These are phyloP conservation scores for Candida glucosophila DNA, from an alignment of 1,139 yeast species.

Conservation along the genomic window DNA sequence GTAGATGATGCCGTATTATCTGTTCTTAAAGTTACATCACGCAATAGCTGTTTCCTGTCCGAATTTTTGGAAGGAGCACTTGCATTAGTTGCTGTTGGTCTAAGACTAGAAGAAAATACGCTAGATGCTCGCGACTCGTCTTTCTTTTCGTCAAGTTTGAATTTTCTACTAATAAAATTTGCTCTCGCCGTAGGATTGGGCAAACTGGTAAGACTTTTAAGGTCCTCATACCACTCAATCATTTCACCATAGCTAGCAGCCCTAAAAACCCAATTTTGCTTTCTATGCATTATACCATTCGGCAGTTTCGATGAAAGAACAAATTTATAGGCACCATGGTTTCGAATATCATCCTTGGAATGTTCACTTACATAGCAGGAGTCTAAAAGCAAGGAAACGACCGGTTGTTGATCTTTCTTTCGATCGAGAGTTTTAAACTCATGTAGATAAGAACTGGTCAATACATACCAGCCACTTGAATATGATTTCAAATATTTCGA, in stretches of 20 bases:
- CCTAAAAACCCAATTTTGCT: conserved; percentile 90
- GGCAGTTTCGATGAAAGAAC: conserved; percentile 65
- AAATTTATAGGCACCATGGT: conserved; percentile 64
- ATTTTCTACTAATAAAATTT: conserved; percentile 13
- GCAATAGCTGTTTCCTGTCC: too few species aligned
- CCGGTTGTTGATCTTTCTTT: conserved; percentile 76
- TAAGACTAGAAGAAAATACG: conserved; percentile 17
- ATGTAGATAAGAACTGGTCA: conserved; percentile 82
- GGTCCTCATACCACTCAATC: conserved; percentile 79
- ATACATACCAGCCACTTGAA: conserved; percentile 83
- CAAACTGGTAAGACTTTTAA: conserved; percentile 54
- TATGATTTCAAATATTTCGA: conserved; percentile 87
- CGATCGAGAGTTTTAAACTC: conserved; percentile 84
- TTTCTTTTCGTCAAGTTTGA: conserved; percentile 7
- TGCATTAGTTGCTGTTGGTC: conserved; percentile 16
- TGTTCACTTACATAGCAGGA: conserved; percentile 81
- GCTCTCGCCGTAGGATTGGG: conserved; percentile 48
- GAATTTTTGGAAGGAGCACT: conserved; percentile 9
- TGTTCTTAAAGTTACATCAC: too few species aligned
- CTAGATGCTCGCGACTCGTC: conserved; percentile 28
- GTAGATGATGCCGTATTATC: too few species aligned
- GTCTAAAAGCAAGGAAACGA: conserved; percentile 74
- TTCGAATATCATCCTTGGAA: conserved; percentile 57
- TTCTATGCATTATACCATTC: conserved; percentile 58
- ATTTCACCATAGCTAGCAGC: conserved; percentile 70